These are phyloP conservation scores for Drechslera avenae DNA, from an alignment of 2,329 filamentous ascomycete genomes.

Conservation along the genomic window DNA sequence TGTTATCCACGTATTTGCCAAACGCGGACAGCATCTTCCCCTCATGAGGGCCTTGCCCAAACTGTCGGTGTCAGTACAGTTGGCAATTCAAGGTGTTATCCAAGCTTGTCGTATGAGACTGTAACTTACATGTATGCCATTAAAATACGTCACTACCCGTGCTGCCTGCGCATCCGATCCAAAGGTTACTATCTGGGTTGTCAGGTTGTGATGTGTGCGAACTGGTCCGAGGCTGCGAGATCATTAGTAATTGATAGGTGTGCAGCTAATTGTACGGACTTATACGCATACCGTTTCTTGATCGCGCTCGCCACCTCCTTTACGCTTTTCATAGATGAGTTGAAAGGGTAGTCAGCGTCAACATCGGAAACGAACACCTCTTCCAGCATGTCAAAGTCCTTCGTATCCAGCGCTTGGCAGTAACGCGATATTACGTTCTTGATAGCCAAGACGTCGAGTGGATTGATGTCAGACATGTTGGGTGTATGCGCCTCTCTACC, in stretches of 20 bases:
- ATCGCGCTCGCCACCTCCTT: conserved; percentile 43
- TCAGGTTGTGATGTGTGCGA: conserved; percentile 51
- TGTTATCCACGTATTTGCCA: conserved; percentile 49
- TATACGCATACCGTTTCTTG: conserved; percentile 33
- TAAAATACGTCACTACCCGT: conserved; percentile 49
- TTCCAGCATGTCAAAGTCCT: conserved; percentile 46
- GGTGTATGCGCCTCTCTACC: background rate
- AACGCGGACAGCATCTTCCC: conserved; percentile 51
- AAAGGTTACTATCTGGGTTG: conserved; percentile 50
- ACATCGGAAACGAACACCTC: conserved; percentile 51
- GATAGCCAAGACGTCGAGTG: conserved; percentile 46
- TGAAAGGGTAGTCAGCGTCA: conserved; percentile 49
- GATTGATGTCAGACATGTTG: conserved; percentile 25
- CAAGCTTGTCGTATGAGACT: background rate
- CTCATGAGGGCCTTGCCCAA: conserved; percentile 51
- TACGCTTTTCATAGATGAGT: conserved; percentile 41
- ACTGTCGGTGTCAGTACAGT: conserved; percentile 16
- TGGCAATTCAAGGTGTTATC: background rate
- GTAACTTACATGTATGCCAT: conserved; percentile 41
- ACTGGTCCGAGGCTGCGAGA: conserved; percentile 46
- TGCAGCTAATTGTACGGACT: background rate
- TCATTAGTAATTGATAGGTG: background rate
- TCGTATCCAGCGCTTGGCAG: conserved; percentile 53
- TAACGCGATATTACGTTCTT: conserved; percentile 51
- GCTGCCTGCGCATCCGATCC: conserved; percentile 37